A percentile compares a stretch with the other conserved stretches of the same genome.
Evolutionary conservation across 768 basidiomycete species (phyloP).

Genomic region (Boletus fagicola): DNA sequence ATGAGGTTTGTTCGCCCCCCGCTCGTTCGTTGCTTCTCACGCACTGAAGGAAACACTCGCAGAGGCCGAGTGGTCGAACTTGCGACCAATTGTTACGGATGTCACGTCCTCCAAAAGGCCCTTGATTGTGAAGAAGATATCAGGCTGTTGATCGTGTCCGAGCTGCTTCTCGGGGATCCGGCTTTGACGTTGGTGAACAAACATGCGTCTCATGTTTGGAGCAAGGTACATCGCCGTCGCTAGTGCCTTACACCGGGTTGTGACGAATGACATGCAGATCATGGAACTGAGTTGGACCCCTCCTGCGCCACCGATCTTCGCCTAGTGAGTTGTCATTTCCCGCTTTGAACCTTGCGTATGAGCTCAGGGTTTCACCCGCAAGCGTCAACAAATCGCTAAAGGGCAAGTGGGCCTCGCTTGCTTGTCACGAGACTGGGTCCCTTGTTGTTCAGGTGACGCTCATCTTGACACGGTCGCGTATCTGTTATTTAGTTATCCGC

Average conservation of each 20-base stretch:
- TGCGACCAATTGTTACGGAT: constrained; percentile 86
- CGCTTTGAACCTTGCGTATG: background rate
- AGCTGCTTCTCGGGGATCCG: constrained; percentile 80
- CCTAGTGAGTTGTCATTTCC: constrained; percentile 53
- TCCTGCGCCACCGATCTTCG: constrained; percentile 85
- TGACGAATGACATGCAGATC: constrained; percentile 47
- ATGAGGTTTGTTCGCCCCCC: constrained; percentile 60
- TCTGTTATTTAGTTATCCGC: constrained; percentile 13
- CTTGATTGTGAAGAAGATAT: constrained; percentile 90
- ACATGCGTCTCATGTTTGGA: constrained; percentile 91
- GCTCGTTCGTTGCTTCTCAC: constrained; percentile 3
- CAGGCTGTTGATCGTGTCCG: constrained; percentile 76
- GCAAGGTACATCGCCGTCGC: constrained; percentile 53
- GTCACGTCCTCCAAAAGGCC: constrained; percentile 86
- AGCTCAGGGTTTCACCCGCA: constrained; percentile 5
- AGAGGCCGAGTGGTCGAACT: constrained; percentile 85
- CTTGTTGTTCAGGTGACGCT: constrained; percentile 74
- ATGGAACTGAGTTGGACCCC: constrained; percentile 90
- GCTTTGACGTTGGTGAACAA: constrained; percentile 86
- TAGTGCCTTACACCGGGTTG: background rate
- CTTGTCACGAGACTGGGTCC: constrained; percentile 88
- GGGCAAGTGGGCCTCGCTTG: constrained; percentile 86
- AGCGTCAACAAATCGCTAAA: constrained; percentile 87
- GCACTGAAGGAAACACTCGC: constrained; percentile 3
- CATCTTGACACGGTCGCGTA: background rate